These are phyloP conservation scores for Colletotrichum trifolii DNA, from an alignment of 2,329 filamentous ascomycete species.

Conservation along the genomic window DNA sequence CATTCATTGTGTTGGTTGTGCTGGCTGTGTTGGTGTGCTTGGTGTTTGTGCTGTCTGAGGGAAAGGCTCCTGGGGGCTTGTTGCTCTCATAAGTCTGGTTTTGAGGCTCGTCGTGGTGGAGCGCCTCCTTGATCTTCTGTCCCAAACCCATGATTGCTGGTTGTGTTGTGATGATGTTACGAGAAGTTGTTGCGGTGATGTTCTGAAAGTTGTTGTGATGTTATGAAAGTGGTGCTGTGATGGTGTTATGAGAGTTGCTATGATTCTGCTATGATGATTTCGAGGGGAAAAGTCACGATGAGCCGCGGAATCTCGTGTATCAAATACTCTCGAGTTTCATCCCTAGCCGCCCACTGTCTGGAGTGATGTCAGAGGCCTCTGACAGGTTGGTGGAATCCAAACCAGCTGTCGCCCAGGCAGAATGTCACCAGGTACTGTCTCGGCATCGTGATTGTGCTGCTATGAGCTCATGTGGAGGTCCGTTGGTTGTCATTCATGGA, in stretches of 20 bases:
- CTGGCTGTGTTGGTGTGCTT: conserved; percentile 20
- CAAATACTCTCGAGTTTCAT: conserved; percentile 14
- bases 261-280: neutral
- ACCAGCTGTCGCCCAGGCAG: conserved; percentile 13
- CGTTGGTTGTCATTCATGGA: conserved; percentile 5
- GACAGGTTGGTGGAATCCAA: conserved; percentile 2
- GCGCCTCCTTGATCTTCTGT: conserved; percentile 38
- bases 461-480: conserved; percentile 37
- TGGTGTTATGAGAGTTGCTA: neutral
- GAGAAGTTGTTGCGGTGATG: neutral
- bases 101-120: conserved; percentile 26
- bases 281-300: too few relatives aligned
- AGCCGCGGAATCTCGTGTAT: conserved; percentile 11
- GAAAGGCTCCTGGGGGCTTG: conserved; percentile 30
- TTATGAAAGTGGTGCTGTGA: neutral
- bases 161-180: neutral
- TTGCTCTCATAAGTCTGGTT: conserved; percentile 22
- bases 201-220: neutral
- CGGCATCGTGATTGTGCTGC: conserved; percentile 9
- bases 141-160: conserved; percentile 36
- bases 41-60: conserved; percentile 24
- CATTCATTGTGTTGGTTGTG: neutral
- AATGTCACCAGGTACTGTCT: conserved; percentile 10
- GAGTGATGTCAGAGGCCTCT: conserved; percentile 25
- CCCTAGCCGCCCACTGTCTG: neutral